A percentile compares a stretch with the other conserved stretches of the same genome.
Evolutionary conservation across 1,284 basidiomycete genomes (phyloP).

Genomic region (Afroboletus lepidellus): DNA sequence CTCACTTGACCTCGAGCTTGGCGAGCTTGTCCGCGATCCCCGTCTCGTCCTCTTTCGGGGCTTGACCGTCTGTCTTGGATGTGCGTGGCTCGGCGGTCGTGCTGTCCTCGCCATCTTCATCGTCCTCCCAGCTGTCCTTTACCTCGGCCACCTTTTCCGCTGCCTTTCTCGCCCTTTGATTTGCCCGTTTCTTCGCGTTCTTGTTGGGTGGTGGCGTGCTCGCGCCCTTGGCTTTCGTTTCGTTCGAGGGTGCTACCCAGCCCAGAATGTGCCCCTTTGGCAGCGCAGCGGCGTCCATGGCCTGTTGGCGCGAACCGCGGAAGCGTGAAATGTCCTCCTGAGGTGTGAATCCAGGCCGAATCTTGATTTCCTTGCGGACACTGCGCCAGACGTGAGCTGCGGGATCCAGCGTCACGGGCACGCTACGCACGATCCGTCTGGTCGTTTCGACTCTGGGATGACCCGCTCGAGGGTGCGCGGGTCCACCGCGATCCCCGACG

Average conservation of each 20-base stretch:
- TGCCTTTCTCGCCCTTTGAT: conserved; percentile 64
- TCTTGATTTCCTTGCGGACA: conserved; percentile 85
- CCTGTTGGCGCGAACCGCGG: conserved; percentile 70
- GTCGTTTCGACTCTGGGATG: conserved; percentile 78
- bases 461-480: conserved; percentile 83
- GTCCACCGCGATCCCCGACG: conserved; percentile 82
- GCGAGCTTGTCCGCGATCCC: conserved; percentile 44
- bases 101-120: conserved; percentile 49
- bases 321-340: conserved; percentile 91
- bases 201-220: conserved; percentile 43
- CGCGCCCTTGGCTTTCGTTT: conserved; percentile 33
- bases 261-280: conserved; percentile 79
- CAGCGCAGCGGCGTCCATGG: conserved; percentile 59
- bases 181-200: conserved; percentile 79
- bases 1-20: conserved; percentile 37
- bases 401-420: conserved; percentile 2
- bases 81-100: not conserved
- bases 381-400: conserved; percentile 41
- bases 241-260: conserved; percentile 63
- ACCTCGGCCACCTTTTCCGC: conserved; percentile 50
- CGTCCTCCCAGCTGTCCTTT: conserved; percentile 77
- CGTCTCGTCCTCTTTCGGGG: conserved; percentile 20
- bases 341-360: conserved; percentile 91
- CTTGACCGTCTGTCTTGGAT: conserved; percentile 6
- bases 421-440: conserved; percentile 84